Base-by-base conservation (phyloP, 768 basidiomycete species). In the Neoboletus magnificus region DNA sequence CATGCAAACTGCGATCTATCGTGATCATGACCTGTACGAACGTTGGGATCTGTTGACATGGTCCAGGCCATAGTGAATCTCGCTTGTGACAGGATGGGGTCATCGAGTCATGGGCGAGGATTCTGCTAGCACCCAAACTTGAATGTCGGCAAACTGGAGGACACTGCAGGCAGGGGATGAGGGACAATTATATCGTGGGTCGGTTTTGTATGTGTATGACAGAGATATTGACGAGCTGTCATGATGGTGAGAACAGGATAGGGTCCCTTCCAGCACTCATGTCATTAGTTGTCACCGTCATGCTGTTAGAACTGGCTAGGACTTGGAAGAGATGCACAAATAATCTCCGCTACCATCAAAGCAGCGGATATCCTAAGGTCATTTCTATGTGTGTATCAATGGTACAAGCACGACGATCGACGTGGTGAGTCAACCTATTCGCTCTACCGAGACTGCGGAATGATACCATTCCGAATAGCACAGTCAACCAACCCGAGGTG, bases 401-500 rank as follows among this genome's bases (percentile, higher is more conserved):
- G 6, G 8, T 18, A 23, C 18, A 25, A 48, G n/a, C 35, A n/a
- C 16, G n/a, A 23, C 9, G 30, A 23, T 23, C 33, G 29, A 40
- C 12, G 7, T 5, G 11, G 25, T 12, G 33, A 18, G 12, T 18
- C 16, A 9, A 48, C 11, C 7, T n/a, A 18, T 35, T 48, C 7
- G 22, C 16, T 48, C 33, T 23, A 32, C 4, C 12, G 29, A 13
- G 12, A n/a, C 29, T 30, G 11, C 11, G 29, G 25, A 20, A 55
- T 42, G 40, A 36, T 12, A 4, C 16, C 22, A 16, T 33, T 18
- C 5, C 12, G 54, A 37, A 53, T 30, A 22, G 40, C 54, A 12
- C 20, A 32, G 3, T 36, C 35, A 10, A 55, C 47, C 35, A 57
- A 48, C 29, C 46, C 25, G 15, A 57, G 35, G 18, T 57, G 53